These are phyloP conservation scores for Aspergillus clavatus DNA, from an alignment of 2,329 filamentous ascomycete genomes.

Conservation along the genomic window DNA sequence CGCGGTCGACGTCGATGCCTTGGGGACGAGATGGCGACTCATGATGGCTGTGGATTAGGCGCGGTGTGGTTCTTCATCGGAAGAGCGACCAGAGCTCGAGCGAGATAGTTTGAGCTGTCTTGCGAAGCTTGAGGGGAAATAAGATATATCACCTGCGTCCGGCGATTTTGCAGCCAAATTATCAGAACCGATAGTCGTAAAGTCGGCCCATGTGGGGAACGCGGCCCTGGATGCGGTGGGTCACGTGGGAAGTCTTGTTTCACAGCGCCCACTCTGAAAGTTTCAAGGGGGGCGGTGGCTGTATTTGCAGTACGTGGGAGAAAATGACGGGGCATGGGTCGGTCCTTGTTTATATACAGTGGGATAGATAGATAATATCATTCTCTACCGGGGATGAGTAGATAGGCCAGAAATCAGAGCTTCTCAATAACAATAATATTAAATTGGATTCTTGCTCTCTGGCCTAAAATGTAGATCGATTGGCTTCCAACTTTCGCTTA, in stretches of 20 bases:
- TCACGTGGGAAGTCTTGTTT: constrained; percentile 16
- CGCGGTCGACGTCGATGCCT: constrained; percentile 11
- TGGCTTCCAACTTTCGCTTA: background rate
- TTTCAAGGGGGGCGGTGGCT: constrained; percentile 8
- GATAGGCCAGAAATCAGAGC: too few species aligned
- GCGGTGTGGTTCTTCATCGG: background rate
- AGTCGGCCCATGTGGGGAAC: constrained; percentile 12
- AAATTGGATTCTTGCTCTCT: too few species aligned
- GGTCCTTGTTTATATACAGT: too few species aligned
- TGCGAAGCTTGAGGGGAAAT: too few species aligned
- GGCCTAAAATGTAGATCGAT: background rate
- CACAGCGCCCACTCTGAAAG: constrained; percentile 10
- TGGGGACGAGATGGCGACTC: constrained; percentile 12
- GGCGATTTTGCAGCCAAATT: background rate
- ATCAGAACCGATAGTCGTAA: background rate
- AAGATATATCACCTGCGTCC: background rate
- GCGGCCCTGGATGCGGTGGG: constrained; percentile 5
- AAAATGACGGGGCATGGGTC: too few species aligned
- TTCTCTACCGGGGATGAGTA: too few species aligned
- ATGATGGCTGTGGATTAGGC: constrained; percentile 3
- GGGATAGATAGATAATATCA: too few species aligned
- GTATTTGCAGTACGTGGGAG: constrained; percentile 23
- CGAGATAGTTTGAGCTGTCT: too few species aligned
- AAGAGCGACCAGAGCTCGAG: too few species aligned
- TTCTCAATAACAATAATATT: too few species aligned